These are phyloP conservation scores for Geotrichum restrictum DNA, from an alignment of 1,139 yeast species.

Conservation along the genomic window DNA sequence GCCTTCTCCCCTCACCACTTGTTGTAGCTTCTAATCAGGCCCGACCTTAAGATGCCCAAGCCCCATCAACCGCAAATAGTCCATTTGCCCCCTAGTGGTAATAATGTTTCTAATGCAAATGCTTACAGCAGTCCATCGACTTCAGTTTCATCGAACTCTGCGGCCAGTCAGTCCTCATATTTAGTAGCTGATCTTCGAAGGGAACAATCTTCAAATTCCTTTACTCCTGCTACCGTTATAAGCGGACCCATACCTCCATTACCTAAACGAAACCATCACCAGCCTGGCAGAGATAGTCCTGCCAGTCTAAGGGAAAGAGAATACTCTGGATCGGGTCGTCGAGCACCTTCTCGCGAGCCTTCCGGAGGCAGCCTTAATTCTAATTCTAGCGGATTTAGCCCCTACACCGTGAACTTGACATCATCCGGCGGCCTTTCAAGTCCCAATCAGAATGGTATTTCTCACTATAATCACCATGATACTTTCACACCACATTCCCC, in stretches of 20 bases:
- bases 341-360: conserved; percentile 15
- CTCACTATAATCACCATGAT: conserved; percentile 4
- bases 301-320: conserved; percentile 11
- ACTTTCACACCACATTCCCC: conserved; percentile 12
- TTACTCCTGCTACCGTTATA: conserved; percentile 16
- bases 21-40: neutral
- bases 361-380: conserved; percentile 9
- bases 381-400: neutral
- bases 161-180: neutral
- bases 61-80: neutral
- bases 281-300: neutral
- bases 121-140: neutral
- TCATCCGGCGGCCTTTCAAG: neutral
- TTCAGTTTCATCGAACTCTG: neutral
- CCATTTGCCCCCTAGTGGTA: neutral
- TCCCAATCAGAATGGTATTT: neutral
- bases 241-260: conserved; percentile 19
- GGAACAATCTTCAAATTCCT: conserved; percentile 12
- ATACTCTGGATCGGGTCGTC: conserved; percentile 7
- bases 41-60: neutral
- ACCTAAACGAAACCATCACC: conserved; percentile 12
- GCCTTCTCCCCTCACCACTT: neutral
- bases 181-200: conserved; percentile 13
- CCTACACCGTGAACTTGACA: conserved; percentile 1
- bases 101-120: neutral